Evolutionary conservation across 139 green algal genomes (phyloP).

Genomic region (Volvox reticuliferus): DNA sequence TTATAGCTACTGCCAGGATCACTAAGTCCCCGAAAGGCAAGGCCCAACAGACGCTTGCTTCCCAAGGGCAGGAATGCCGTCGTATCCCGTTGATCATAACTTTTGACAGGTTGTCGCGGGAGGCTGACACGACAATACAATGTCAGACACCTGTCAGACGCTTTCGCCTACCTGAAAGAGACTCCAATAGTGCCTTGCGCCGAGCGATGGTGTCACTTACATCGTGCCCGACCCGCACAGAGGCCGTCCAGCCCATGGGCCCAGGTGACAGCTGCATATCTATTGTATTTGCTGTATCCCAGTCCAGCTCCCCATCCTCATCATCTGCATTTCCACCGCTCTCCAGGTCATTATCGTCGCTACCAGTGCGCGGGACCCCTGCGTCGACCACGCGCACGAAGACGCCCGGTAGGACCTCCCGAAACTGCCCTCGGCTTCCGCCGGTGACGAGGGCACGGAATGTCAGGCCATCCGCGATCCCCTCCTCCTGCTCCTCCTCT

Average conservation of each 20-base stretch:
- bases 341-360: neutral
- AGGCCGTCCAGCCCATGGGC: slow-evolving; percentile 18
- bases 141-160: too few relatives aligned
- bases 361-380: neutral
- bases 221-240: neutral
- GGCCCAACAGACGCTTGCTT: too few relatives aligned
- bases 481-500: neutral
- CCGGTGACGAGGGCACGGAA: too few relatives aligned
- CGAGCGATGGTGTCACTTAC: too few relatives aligned
- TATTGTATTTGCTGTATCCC: neutral
- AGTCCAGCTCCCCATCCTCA: neutral
- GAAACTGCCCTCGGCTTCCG: neutral
- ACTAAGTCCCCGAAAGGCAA: too few relatives aligned
- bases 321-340: neutral
- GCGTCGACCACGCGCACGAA: neutral
- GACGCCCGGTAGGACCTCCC: neutral
- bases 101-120: too few relatives aligned
- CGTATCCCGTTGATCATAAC: too few relatives aligned
- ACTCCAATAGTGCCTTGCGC: too few relatives aligned
- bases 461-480: neutral
- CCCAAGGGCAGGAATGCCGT: too few relatives aligned
- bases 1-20: too few relatives aligned
- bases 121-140: too few relatives aligned
- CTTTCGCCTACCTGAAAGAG: too few relatives aligned
- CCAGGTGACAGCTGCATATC: slow-evolving; percentile 8